phyloP scores from a whole-genome alignment of 1,139 yeast species.

The Suhomyces coccinellae region DNA sequence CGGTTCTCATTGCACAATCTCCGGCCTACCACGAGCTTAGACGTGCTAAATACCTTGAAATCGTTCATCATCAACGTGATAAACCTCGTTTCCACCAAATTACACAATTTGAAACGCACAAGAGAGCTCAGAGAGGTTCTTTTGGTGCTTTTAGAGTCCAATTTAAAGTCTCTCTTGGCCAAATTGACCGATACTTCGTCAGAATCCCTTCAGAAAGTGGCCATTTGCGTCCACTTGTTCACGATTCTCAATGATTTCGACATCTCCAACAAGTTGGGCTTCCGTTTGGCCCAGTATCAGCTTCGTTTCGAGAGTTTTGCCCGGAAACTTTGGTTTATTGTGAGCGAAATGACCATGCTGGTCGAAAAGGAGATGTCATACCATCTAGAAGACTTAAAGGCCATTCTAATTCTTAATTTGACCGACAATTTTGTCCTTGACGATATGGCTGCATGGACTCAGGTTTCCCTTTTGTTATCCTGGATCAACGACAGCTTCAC shows the following conservation, averaged over 20 bases:
- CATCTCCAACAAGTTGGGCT: slow-evolving; percentile 31
- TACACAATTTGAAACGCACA: slow-evolving; percentile 30
- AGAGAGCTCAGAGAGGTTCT: slow-evolving; percentile 11
- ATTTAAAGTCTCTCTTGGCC: slow-evolving; percentile 5
- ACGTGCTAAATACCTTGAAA: slow-evolving; percentile 27
- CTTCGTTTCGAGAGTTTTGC: slow-evolving; percentile 35
- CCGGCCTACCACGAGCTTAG: slow-evolving; percentile 17
- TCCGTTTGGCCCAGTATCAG: slow-evolving; percentile 24
- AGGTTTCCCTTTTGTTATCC: slow-evolving; percentile 27
- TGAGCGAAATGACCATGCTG: slow-evolving; percentile 11
- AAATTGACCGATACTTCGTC: slow-evolving; percentile 10
- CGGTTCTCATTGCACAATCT: slow-evolving; percentile 29
- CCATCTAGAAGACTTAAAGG: slow-evolving; percentile 22
- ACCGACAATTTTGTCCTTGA: slow-evolving; percentile 32
- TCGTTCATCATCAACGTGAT: slow-evolving; percentile 34
- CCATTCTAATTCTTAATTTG: slow-evolving; percentile 33
- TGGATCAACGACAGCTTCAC: slow-evolving; percentile 33
- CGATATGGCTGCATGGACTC: slow-evolving; percentile 29
- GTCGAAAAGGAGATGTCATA: background rate
- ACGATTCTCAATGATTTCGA: slow-evolving; percentile 42
- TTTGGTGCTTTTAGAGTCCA: slow-evolving; percentile 8
- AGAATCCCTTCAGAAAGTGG: slow-evolving; percentile 1
- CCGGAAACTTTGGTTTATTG: slow-evolving; percentile 38
- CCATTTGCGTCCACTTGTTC: slow-evolving; percentile 29
- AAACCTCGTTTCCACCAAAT: slow-evolving; percentile 30